Percentiles rank a stretch among this genome's conserved stretches.
Conservation (phyloP, 164 flowering plant genomes). For the grape (Vitis vinifera) region ASM3070453v1 NC_081816.1:7165001-7165500, state of each 20-base stretch:
- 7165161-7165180: slow-evolving; percentile 16
- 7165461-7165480: too few species aligned
- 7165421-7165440: too few species aligned
- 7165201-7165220: slow-evolving; percentile 34
- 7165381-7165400: not conserved
- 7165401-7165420: not conserved
- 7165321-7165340: not conserved
- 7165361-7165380: too few species aligned
- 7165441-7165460: too few species aligned
- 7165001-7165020: too few species aligned
- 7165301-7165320: not conserved
- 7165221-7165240: slow-evolving; percentile 11
- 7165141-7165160: slow-evolving; percentile 21
- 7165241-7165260: slow-evolving; percentile 8
- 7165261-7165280: slow-evolving; percentile 6
- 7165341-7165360: too few species aligned
- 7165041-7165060: slow-evolving; percentile 8
- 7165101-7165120: slow-evolving; percentile 15
- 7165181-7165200: slow-evolving; percentile 37
- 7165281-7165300: slow-evolving; percentile 10
- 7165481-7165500: too few species aligned
- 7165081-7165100: not conserved
- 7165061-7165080: slow-evolving; percentile 10
- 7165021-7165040: slow-evolving; percentile 7
- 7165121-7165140: slow-evolving; percentile 15